phyloP scores from a whole-genome alignment of 306 rosid genomes.

The Lathyrus sativus region DNA sequence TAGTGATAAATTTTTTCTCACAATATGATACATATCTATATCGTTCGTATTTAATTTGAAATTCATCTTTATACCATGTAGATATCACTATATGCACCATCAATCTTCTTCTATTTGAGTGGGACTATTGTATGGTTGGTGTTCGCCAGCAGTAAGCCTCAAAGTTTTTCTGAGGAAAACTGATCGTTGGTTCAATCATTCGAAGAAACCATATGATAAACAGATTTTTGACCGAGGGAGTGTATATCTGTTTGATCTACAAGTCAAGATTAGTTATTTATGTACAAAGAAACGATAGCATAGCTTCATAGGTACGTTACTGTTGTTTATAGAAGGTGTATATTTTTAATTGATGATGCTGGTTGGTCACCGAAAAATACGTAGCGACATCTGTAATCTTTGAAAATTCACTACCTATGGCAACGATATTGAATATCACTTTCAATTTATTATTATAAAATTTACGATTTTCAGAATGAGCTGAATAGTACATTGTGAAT shows the following conservation, averaged over 20 bases:
- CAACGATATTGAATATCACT: slow-evolving; percentile 21
- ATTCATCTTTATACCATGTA: slow-evolving; percentile 43
- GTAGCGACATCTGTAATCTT: too few species aligned
- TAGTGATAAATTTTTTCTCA: slow-evolving; percentile 2
- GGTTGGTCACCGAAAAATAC: too few species aligned
- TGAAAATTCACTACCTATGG: not conserved
- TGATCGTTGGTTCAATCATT: slow-evolving; percentile 42
- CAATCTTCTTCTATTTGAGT: slow-evolving; percentile 92
- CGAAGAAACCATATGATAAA: slow-evolving; percentile 33
- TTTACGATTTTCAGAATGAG: slow-evolving; percentile 14
- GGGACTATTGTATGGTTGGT: slow-evolving; percentile 82
- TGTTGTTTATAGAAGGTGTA: slow-evolving; percentile 5
- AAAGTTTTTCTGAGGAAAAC: slow-evolving; percentile 60
- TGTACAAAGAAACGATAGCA: slow-evolving; percentile 41
- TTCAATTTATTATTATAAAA: slow-evolving; percentile 16
- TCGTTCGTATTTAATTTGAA: slow-evolving; percentile 23
- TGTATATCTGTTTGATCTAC: slow-evolving; percentile 30
- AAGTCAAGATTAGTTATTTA: slow-evolving; percentile 23
- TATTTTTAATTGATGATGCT: too few species aligned
- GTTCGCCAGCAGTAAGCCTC: slow-evolving; percentile 96
- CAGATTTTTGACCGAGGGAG: slow-evolving; percentile 35
- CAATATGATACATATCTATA: slow-evolving; percentile 10
- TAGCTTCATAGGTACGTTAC: slow-evolving; percentile 36
- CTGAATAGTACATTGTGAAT: slow-evolving; percentile 19
- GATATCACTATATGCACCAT: slow-evolving; percentile 86